Evolutionary conservation across 1,139 yeast genomes (phyloP).

Genomic region (Groenewaldozyma auringiensis): DNA sequence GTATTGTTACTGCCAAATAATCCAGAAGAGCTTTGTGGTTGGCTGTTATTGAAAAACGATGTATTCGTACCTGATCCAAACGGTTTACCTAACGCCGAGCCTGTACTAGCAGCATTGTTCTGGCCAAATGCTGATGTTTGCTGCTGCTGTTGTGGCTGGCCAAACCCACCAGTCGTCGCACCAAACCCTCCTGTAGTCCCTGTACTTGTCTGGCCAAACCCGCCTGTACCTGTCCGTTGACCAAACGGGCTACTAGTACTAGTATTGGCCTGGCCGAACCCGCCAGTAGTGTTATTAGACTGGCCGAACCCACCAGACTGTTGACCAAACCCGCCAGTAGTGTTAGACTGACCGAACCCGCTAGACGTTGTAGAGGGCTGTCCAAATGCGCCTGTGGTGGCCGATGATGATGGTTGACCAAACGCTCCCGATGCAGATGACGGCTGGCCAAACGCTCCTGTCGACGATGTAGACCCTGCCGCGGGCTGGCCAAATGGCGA

Average conservation of each 20-base stretch:
- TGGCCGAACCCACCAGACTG: conserved; percentile 1
- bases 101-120: conserved; percentile 7
- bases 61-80: not conserved
- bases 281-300: not conserved
- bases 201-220: not conserved
- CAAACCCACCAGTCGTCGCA: no score
- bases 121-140: conserved; percentile 21
- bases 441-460: not conserved
- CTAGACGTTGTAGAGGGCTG: not conserved
- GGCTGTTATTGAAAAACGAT: conserved; percentile 8
- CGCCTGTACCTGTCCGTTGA: not conserved
- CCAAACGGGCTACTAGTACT: conserved; percentile 2
- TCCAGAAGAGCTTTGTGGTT: conserved; percentile 32
- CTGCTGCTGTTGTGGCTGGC: not conserved
- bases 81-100: not conserved
- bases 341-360: conserved; percentile 8
- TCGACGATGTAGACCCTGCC: not conserved
- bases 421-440: not conserved
- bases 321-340: conserved; percentile 18
- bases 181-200: no score
- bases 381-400: not conserved
- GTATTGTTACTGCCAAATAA: conserved; percentile 33
- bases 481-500: conserved; percentile 7
- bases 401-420: conserved; percentile 8
- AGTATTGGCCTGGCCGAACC: no score